Conservation (phyloP, 148 eudicot genomes). For the Bassia scoparia region DNA sequence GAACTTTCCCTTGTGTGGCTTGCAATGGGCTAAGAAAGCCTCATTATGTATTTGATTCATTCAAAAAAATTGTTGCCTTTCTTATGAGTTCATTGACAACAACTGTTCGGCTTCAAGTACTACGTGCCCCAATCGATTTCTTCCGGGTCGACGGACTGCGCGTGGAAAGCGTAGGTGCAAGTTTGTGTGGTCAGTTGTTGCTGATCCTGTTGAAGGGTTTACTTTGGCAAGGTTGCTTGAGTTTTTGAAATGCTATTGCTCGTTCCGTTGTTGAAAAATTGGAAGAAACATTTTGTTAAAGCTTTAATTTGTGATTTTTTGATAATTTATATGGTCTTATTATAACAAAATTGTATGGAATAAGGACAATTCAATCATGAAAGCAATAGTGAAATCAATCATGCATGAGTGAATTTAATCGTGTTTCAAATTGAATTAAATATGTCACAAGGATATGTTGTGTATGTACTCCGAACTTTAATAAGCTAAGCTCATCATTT, state of each 20-base stretch:
- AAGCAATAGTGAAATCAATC: too few relatives aligned
- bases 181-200: conserved; percentile 42
- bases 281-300: conserved; percentile 28
- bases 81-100: conserved; percentile 35
- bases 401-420: too few relatives aligned
- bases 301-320: too few relatives aligned
- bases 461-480: too few relatives aligned
- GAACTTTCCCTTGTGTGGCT: conserved; percentile 9
- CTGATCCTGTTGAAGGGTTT: conserved; percentile 41
- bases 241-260: conserved; percentile 15
- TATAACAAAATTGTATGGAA: too few relatives aligned
- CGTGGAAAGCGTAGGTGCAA: conserved; percentile 23
- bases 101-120: conserved; percentile 32
- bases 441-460: too few relatives aligned
- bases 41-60: conserved; percentile 34
- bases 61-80: conserved; percentile 27
- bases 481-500: too few relatives aligned
- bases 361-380: too few relatives aligned
- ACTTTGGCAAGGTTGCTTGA: conserved; percentile 19
- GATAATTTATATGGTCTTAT: too few relatives aligned
- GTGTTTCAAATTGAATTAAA: too few relatives aligned
- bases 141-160: conserved; percentile 6
- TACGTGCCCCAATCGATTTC: conserved; percentile 30
- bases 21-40: conserved; percentile 42
- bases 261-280: conserved; percentile 26